Evolutionary conservation across 495 filamentous ascomycete genomes (phyloP).

Genomic region (Hyphodiscus hymeniophilus): DNA sequence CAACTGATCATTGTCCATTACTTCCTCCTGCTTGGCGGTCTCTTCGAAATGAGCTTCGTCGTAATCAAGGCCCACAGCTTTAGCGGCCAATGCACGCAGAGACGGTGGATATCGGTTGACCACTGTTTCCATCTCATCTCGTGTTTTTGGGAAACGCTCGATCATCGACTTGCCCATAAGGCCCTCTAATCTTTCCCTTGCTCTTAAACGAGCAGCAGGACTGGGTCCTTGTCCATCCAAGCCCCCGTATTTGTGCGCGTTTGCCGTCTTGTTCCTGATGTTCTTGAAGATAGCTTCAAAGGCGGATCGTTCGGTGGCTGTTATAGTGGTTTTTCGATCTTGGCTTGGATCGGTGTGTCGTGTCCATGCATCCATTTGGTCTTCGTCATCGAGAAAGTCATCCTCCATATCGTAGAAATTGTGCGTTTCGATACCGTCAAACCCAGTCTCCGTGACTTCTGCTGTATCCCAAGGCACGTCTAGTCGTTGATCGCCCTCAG

Average conservation of each 20-base stretch:
- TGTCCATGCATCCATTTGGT: constrained; percentile 11
- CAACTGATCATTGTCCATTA: constrained; percentile 18
- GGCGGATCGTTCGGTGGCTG: constrained; percentile 40
- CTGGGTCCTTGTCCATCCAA: neutral
- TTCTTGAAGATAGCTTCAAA: constrained; percentile 49
- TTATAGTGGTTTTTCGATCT: constrained; percentile 40
- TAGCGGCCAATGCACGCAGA: constrained; percentile 16
- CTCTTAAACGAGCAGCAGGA: neutral
- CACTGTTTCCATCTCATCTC: constrained; percentile 3
- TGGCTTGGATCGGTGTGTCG: neutral
- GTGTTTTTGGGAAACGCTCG: neutral
- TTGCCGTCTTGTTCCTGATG: neutral
- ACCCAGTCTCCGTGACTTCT: neutral
- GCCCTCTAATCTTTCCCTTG: constrained; percentile 1
- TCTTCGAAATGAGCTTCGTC: neutral
- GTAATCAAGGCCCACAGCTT: constrained; percentile 15
- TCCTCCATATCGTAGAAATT: constrained; percentile 1
- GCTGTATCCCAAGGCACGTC: neutral
- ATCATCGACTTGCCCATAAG: constrained; percentile 5
- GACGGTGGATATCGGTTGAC: constrained; percentile 17
- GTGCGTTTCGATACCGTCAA: neutral
- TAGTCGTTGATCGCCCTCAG: neutral
- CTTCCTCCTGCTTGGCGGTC: neutral
- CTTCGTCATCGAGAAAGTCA: constrained; percentile 1
- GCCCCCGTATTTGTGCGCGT: neutral